Percentiles rank a stretch among this genome's conserved stretches.
phyloP scores from a whole-genome alignment of 345 rosid species.

The Raphanus sativus region DNA sequence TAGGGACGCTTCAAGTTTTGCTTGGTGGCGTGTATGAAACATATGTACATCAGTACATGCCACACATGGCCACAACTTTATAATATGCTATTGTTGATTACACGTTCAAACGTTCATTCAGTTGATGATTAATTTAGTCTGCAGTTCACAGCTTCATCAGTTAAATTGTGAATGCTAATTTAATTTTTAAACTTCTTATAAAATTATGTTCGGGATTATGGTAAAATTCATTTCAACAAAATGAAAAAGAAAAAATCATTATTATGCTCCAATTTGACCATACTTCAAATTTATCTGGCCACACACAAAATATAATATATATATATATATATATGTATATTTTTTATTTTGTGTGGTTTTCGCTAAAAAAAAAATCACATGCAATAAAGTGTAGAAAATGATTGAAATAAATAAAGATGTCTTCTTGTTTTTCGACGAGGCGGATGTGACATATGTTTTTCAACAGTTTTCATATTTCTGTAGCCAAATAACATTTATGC shows the following conservation, averaged over 20 bases:
- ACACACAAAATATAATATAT: not conserved
- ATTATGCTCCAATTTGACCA: not conserved
- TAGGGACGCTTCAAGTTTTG: constrained; percentile 31
- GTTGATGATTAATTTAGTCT: not conserved
- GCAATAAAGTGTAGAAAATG: constrained; percentile 36
- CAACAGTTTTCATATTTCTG: not conserved
- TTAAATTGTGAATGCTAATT: not conserved
- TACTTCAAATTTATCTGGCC: not conserved
- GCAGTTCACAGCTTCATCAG: not conserved
- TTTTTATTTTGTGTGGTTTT: not conserved
- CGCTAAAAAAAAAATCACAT: constrained; percentile 21
- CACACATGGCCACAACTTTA: constrained; percentile 28
- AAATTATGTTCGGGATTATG: not conserved
- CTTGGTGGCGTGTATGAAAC: constrained; percentile 21
- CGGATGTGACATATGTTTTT: constrained; percentile 27
- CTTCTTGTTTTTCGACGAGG: constrained; percentile 27
- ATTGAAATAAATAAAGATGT: constrained; percentile 29
- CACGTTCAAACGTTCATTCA: not conserved
- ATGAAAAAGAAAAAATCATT: not conserved
- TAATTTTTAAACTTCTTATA: not conserved
- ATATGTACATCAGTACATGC: not conserved
- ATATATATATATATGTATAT: not conserved
- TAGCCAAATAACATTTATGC: not conserved
- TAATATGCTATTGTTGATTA: constrained; percentile 14
- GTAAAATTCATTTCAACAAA: not conserved